Base-by-base conservation (phyloP, 805 yeast species). In the Monosporozyma yasuniensis region DNA sequence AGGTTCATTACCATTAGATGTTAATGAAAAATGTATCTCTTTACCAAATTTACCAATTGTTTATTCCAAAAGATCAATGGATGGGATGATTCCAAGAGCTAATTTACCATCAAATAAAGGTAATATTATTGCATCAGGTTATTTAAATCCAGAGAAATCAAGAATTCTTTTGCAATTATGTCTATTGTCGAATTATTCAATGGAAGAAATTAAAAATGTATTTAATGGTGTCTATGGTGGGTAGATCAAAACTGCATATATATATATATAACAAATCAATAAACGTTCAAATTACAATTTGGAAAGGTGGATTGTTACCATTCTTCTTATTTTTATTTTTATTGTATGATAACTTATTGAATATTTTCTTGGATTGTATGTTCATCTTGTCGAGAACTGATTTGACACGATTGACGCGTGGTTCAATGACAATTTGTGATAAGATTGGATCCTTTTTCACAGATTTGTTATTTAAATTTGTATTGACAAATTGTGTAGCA, bases 81-180 rank as follows among this genome's bases (percentile, higher is more conserved):
- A 81, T 60, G 88, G 88, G 11, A 78, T 79, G 79, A 83, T 83
- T 19, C 84, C 88, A 2, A 68, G 64, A 5, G 81, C 76, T 4
- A 68, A 68, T 46, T 58, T 66, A 42, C 75, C 74, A 44, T 59
- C 55, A 3, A 65, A 55, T 5, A 57, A 61, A 6, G 68, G 63
- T 48, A 76, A 73, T 54, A 72, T 76, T 14, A 70, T 81, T 48
- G 83, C 86, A 1, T 77, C 83, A 47, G 87, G 87, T 4, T 80
- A 79, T 54, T 63, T 81, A 53, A 81, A 79, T 53, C 86, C 87
- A 5, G 85, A 79, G 56, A 81, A 81, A 66, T 70, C 80, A 42
- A 71, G 86, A 56, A 72, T 81, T 23, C 61, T 81, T 43, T 63
- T 81, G 44, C 85, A 80, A 56, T 66, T 81, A 56, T 77, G 83